Conservation (phyloP, 1,284 basidiomycete genomes). For the Boletus sp. region DNA sequence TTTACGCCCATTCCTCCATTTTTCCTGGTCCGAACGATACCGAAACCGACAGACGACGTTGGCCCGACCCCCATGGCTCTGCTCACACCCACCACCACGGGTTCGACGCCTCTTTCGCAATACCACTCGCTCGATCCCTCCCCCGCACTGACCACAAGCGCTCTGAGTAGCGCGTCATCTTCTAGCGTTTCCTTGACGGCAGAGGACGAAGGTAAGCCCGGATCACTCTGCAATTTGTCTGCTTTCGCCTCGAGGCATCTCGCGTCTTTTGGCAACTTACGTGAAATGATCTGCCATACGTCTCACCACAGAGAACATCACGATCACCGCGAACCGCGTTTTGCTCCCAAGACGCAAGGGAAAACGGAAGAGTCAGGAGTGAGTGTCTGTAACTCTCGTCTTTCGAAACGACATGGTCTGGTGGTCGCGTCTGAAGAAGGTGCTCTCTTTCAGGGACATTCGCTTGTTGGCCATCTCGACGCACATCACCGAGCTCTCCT, state of each 20-base stretch:
- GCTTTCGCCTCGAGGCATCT: constrained; percentile 24
- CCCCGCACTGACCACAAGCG: constrained; percentile 34
- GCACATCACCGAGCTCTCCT: constrained; percentile 78
- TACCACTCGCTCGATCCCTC: constrained; percentile 38
- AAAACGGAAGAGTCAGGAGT: constrained; percentile 59
- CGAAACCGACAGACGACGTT: constrained; percentile 3
- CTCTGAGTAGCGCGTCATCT: constrained; percentile 42
- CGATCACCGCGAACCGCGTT: constrained; percentile 53
- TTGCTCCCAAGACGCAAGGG: constrained; percentile 41
- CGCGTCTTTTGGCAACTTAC: constrained; percentile 32
- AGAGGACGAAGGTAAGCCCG: constrained; percentile 55
- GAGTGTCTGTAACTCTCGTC: constrained; percentile 27
- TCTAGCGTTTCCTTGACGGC: constrained; percentile 49
- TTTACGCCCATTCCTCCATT: constrained; percentile 13
- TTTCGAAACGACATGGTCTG: constrained; percentile 22
- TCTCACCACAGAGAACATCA: constrained; percentile 55
- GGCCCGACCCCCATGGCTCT: constrained; percentile 21
- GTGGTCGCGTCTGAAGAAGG: constrained; percentile 30
- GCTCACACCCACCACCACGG: constrained; percentile 24
- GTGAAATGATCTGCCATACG: constrained; percentile 33
- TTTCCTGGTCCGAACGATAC: constrained; percentile 12
- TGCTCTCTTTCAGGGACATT: constrained; percentile 51
- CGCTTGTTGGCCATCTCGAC: constrained; percentile 73
- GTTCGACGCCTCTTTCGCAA: constrained; percentile 32
- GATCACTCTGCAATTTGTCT: constrained; percentile 12